Conservation (phyloP, 169 alveolate genomes). For the Cystoisospora suis region DNA sequence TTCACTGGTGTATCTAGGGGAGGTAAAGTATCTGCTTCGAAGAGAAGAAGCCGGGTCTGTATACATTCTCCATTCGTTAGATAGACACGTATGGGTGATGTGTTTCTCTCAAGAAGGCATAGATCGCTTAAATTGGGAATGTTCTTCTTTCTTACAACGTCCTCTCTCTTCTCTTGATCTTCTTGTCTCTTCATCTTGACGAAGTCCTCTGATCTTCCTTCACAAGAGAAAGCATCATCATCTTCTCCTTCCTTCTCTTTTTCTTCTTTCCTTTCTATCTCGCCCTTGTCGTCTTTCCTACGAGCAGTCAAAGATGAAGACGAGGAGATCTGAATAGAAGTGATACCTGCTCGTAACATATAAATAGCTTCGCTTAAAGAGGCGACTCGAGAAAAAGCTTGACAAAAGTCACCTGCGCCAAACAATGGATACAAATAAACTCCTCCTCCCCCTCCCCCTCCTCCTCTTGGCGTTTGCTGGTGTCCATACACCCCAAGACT, state of each 20-base stretch:
- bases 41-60: background rate
- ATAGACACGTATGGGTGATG: background rate
- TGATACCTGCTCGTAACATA: conserved; percentile 19
- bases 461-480: too few species aligned
- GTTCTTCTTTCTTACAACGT: too few species aligned
- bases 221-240: background rate
- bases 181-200: background rate
- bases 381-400: conserved; percentile 52
- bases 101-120: too few species aligned
- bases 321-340: background rate
- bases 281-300: background rate
- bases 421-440: conserved; percentile 64
- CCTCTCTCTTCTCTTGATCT: background rate
- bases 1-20: background rate
- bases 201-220: background rate
- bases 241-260: background rate
- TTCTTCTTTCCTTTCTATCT: background rate
- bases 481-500: conserved; percentile 6
- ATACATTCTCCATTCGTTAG: background rate
- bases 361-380: conserved; percentile 5
- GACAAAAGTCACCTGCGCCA: conserved; percentile 65
- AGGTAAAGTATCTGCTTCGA: background rate
- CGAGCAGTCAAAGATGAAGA: background rate
- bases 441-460: too few species aligned
- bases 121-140: too few species aligned